Conservation (phyloP, 176 grass and related monocot species). For the Oryza coarctata region DNA sequence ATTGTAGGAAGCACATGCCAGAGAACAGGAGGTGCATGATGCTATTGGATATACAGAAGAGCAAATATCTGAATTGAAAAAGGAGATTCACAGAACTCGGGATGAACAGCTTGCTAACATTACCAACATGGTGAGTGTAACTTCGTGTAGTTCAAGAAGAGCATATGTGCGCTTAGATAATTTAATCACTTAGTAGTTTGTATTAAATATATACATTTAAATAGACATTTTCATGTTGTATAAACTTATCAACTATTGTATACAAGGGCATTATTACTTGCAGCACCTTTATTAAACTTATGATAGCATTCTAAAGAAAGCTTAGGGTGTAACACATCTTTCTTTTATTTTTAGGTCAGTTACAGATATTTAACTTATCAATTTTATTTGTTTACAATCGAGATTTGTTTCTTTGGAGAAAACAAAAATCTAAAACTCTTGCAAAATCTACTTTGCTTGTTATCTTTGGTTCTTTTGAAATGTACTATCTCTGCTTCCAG, state of each 20-base stretch:
- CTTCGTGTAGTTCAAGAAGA: background rate
- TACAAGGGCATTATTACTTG: background rate
- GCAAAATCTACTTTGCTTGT: background rate
- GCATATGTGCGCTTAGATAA: background rate
- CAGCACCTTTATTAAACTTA: background rate
- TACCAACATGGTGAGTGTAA: conserved; percentile 62
- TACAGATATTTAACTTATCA: background rate
- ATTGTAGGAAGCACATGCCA: conserved; percentile 60
- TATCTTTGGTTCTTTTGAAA: background rate
- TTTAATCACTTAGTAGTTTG: background rate
- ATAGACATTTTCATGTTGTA: background rate
- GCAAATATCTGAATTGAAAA: conserved; percentile 63
- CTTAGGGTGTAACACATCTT: background rate
- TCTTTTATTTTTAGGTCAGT: background rate
- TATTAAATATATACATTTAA: background rate
- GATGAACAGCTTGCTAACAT: conserved; percentile 68
- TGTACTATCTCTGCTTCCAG: background rate
- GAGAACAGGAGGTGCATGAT: conserved; percentile 48
- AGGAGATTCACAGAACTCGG: conserved; percentile 64
- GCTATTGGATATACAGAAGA: conserved; percentile 50
- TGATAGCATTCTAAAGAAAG: background rate
- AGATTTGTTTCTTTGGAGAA: background rate
- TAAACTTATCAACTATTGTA: background rate
- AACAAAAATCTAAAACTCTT: background rate
- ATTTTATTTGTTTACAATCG: background rate